phyloP scores from a whole-genome alignment of 768 basidiomycete species.

The Termitomyces bulborhizus region DNA sequence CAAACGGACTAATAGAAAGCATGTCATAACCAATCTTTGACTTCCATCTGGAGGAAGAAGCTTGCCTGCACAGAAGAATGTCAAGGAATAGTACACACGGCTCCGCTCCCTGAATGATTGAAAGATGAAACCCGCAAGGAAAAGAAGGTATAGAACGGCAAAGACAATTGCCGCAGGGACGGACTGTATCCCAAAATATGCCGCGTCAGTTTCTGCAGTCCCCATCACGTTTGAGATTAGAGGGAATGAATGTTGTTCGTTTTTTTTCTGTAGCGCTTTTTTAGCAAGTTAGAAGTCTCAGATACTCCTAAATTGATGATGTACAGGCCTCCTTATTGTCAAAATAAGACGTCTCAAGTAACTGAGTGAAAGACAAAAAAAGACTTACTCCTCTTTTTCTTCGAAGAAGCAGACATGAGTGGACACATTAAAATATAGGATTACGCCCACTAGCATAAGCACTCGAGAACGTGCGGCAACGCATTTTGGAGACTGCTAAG shows the following conservation, averaged over 20 bases:
- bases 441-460: too few species aligned
- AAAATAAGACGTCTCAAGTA: neutral
- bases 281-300: neutral
- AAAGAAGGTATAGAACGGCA: slow-evolving; percentile 19
- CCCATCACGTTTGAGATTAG: neutral
- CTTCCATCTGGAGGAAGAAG: neutral
- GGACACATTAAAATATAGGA: too few species aligned
- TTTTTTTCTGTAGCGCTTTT: neutral
- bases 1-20: slow-evolving; percentile 18
- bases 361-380: neutral
- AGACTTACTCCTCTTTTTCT: neutral
- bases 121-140: slow-evolving; percentile 16
- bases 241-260: neutral
- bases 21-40: too few species aligned
- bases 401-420: neutral
- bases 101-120: slow-evolving; percentile 16
- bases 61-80: slow-evolving; percentile 24
- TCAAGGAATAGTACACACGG: slow-evolving; percentile 19
- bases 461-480: too few species aligned
- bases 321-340: neutral
- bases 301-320: neutral
- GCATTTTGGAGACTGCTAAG: too few species aligned
- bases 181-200: slow-evolving; percentile 14
- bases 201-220: neutral
- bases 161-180: slow-evolving; percentile 20